These are phyloP conservation scores for Lindgomyces ingoldianus DNA, from an alignment of 495 filamentous ascomycete genomes.

Conservation along the genomic window DNA sequence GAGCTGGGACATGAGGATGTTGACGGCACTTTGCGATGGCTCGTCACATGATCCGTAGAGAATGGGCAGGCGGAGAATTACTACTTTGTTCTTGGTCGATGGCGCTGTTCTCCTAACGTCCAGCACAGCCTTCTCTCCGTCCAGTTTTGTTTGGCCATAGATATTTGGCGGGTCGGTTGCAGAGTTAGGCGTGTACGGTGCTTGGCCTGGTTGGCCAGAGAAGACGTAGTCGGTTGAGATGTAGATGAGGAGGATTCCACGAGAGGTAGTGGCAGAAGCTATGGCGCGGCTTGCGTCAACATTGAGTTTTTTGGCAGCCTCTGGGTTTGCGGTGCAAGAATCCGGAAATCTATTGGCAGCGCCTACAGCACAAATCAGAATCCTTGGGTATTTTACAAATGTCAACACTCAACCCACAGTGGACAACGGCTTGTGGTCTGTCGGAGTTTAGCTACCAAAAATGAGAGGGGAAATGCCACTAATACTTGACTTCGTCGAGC, in stretches of 20 bases:
- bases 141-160: constrained; percentile 86
- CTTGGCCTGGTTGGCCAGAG: constrained; percentile 75
- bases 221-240: constrained; percentile 98
- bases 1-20: constrained; percentile 73
- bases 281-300: constrained; percentile 68
- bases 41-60: constrained; percentile 70
- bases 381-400: too few relatives aligned
- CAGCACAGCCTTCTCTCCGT: constrained; percentile 75
- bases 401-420: too few relatives aligned
- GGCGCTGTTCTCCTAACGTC: constrained; percentile 35
- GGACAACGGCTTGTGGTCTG: constrained; percentile 80
- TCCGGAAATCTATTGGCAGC: constrained; percentile 93
- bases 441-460: constrained; percentile 2
- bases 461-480: background rate
- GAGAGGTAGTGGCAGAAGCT: constrained; percentile 63
- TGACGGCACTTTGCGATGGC: constrained; percentile 78
- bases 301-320: constrained; percentile 73
- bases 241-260: constrained; percentile 75
- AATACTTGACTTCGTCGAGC: constrained; percentile 66
- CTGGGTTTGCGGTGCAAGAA: constrained; percentile 75
- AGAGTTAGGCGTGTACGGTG: constrained; percentile 73
- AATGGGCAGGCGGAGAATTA: constrained; percentile 84
- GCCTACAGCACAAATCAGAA: constrained; percentile 50
- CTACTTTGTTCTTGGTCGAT: constrained; percentile 31
- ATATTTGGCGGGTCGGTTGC: constrained; percentile 72